Evolutionary conservation across 1,139 yeast genomes (phyloP).

Genomic region (Suhomyces panamericanus): DNA sequence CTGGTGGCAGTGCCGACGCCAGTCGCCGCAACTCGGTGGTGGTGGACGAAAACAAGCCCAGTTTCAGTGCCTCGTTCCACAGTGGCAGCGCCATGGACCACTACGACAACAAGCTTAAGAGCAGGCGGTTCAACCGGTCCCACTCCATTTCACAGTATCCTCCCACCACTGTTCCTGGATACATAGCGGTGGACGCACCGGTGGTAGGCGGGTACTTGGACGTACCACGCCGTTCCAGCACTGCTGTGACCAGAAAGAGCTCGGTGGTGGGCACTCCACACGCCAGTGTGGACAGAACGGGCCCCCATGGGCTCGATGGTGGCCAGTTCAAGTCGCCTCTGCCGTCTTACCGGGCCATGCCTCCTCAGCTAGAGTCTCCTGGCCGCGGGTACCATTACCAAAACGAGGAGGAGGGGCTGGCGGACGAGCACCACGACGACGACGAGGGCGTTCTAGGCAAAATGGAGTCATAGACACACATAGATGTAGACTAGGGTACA

Average conservation of each 20-base stretch:
- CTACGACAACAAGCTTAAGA: slow-evolving; percentile 4
- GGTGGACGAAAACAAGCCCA: slow-evolving; percentile 5
- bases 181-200: slow-evolving; percentile 13
- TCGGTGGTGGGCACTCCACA: slow-evolving; percentile 9
- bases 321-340: slow-evolving; percentile 12
- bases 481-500: neutral
- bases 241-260: slow-evolving; percentile 7
- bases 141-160: slow-evolving; percentile 17
- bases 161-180: slow-evolving; percentile 12
- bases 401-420: slow-evolving; percentile 1
- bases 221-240: slow-evolving; percentile 12
- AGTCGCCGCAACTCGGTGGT: slow-evolving; percentile 18
- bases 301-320: slow-evolving; percentile 6
- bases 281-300: neutral
- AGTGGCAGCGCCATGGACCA: slow-evolving; percentile 4
- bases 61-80: slow-evolving; percentile 5
- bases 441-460: slow-evolving; percentile 26
- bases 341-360: slow-evolving; percentile 7
- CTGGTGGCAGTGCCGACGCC: slow-evolving; percentile 10
- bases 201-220: slow-evolving; percentile 24
- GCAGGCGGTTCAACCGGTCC: slow-evolving; percentile 11
- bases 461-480: slow-evolving; percentile 18
- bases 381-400: slow-evolving; percentile 2
- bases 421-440: slow-evolving; percentile 10
- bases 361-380: slow-evolving; percentile 10